Conservation (phyloP, 2,329 filamentous ascomycete genomes). For the Plenodomus tracheiphilus region DNA sequence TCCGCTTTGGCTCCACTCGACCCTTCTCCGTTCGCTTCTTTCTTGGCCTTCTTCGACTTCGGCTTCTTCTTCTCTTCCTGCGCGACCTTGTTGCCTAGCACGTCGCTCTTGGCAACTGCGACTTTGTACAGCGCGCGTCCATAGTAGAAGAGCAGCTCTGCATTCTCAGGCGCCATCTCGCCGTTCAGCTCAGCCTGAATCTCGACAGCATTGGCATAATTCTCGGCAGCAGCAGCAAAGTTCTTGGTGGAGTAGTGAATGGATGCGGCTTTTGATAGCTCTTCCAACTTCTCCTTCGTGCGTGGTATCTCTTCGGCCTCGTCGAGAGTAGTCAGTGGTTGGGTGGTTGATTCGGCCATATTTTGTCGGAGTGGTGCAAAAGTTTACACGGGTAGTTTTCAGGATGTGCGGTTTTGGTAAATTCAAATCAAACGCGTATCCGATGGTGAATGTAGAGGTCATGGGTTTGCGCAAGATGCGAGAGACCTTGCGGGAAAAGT, state of each 20-base stretch:
- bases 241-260: slow-evolving; percentile 88
- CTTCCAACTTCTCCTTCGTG: slow-evolving; percentile 68
- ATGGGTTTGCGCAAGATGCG: slow-evolving; percentile 1
- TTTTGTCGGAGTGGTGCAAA: neutral
- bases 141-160: slow-evolving; percentile 92
- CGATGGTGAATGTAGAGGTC: slow-evolving; percentile 10
- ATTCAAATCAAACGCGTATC: too few relatives aligned
- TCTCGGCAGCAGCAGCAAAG: slow-evolving; percentile 80
- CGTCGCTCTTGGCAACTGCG: slow-evolving; percentile 90
- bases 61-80: slow-evolving; percentile 58
- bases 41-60: slow-evolving; percentile 53
- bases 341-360: slow-evolving; percentile 32
- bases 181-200: slow-evolving; percentile 90
- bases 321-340: slow-evolving; percentile 22
- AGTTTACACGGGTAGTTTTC: neutral
- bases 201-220: slow-evolving; percentile 86
- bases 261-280: slow-evolving; percentile 78
- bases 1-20: slow-evolving; percentile 42
- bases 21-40: slow-evolving; percentile 42
- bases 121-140: slow-evolving; percentile 93
- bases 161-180: slow-evolving; percentile 87
- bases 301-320: slow-evolving; percentile 36
- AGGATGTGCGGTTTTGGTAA: too few relatives aligned
- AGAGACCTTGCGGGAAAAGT: slow-evolving; percentile 6
- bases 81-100: slow-evolving; percentile 80